Base-by-base conservation (phyloP, 768 basidiomycete genomes). In the Tulasnella sp. region DNA sequence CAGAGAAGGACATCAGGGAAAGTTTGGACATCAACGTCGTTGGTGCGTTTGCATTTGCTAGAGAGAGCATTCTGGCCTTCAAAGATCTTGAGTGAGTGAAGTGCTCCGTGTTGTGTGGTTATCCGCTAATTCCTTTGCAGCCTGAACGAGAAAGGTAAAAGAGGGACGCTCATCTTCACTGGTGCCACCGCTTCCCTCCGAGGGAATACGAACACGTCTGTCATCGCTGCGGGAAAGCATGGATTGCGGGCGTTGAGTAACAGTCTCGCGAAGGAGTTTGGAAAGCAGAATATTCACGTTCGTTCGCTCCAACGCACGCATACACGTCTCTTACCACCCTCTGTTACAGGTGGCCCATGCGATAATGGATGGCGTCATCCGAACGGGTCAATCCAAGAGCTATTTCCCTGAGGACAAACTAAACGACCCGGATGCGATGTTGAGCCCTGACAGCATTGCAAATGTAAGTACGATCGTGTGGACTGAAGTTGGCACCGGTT, bases 251-350 rank as follows among this genome's bases (percentile, higher is more conserved):
- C 79, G 0, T 69, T 86, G 45, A 76, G 78, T 0, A 84, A 86
- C 69, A 83, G 83, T 61, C 67, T 86, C 64, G 77, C 78, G 5
- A 85, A 85, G 67, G 84, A 86, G 64, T 86, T 84, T 63, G 79
- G 79, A 21, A 79, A 79, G 67, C 70, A 84, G 39, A 80, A 84
- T 63, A 84, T 86, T 50, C 84, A 86, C 67, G 84, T 81, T 17
- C 39, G 42, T 15, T 57, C 19, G 39, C 31, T 48, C 45, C 9
- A 19, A 32, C 29, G n/a, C 39, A 15, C 14, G 19, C 31, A 8
- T 40, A 17, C 2, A 53, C 27, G 57, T 15, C 14, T 6, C 12
- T 51, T 15, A 54, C 8, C n/a, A 14, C 21, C 3, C n/a, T 17
- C 29, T 31, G 6, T 43, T 11, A 49, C 45, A 63, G 62, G 62